These are phyloP conservation scores for Pyrenochaeta sp. DNA, from an alignment of 2,329 filamentous ascomycete genomes.

Conservation along the genomic window DNA sequence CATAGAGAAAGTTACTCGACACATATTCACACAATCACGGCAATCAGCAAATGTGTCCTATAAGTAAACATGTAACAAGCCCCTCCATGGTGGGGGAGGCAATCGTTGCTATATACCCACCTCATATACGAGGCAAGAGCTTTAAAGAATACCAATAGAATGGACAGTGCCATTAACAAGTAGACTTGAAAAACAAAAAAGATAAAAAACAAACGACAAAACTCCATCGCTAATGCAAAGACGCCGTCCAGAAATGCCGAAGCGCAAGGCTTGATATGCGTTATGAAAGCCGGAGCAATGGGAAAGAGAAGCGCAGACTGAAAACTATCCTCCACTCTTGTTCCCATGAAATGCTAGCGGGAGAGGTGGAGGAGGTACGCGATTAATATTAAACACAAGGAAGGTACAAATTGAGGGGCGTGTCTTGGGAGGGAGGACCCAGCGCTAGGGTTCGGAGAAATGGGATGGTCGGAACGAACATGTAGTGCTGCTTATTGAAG, in stretches of 20 bases:
- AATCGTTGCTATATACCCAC: not conserved
- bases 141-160: too few relatives aligned
- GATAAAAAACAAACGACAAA: not conserved
- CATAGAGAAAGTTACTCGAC: too few relatives aligned
- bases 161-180: not conserved
- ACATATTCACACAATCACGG: too few relatives aligned
- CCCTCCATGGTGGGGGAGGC: not conserved
- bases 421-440: too few relatives aligned
- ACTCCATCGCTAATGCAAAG: conserved; percentile 20
- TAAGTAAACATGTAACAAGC: not conserved
- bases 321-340: not conserved
- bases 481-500: not conserved
- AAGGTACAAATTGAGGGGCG: too few relatives aligned
- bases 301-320: not conserved
- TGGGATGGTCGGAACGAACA: too few relatives aligned
- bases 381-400: conserved; percentile 14
- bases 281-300: not conserved
- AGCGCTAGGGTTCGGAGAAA: too few relatives aligned
- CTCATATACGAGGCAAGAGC: not conserved
- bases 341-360: conserved; percentile 11
- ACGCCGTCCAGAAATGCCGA: not conserved
- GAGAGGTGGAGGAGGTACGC: not conserved
- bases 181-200: not conserved
- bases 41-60: too few relatives aligned
- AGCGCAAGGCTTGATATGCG: not conserved